phyloP scores from a whole-genome alignment of 345 rosid species.

The Dipteronia dyeriana region DNA sequence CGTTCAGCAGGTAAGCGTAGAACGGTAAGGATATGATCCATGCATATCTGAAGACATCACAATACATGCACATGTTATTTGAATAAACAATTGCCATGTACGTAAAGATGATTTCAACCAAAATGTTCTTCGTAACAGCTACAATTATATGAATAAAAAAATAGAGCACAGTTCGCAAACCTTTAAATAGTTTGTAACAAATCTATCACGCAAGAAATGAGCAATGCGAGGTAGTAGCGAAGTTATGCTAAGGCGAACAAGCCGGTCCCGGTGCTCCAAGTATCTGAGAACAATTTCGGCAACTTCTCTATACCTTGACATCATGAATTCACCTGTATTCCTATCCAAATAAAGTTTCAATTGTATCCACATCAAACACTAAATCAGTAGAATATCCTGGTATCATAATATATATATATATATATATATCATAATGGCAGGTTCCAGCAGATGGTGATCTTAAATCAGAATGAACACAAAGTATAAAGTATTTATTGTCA shows the following conservation, averaged over 20 bases:
- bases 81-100: neutral
- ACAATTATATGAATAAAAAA: conserved; percentile 7
- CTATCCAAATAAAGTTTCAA: conserved; percentile 46
- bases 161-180: conserved; percentile 43
- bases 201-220: conserved; percentile 96
- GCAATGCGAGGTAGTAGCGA: conserved; percentile 98
- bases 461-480: no score
- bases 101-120: neutral
- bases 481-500: no score
- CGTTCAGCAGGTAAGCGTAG: conserved; percentile 86
- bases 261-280: conserved; percentile 89
- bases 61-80: conserved; percentile 5
- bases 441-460: no score
- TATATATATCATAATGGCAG: no score
- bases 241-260: conserved; percentile 99
- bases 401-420: no score
- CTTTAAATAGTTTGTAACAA: conserved; percentile 88
- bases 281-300: conserved; percentile 97
- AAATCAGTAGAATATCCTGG: conserved; percentile 6
- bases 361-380: conserved; percentile 10
- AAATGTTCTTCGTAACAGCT: neutral
- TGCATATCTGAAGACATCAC: conserved; percentile 74
- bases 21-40: conserved; percentile 91
- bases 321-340: conserved; percentile 99
- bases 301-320: conserved; percentile 98